These are phyloP conservation scores for Colletotrichum aenigma DNA, from an alignment of 2,329 filamentous ascomycete genomes.

Conservation along the genomic window DNA sequence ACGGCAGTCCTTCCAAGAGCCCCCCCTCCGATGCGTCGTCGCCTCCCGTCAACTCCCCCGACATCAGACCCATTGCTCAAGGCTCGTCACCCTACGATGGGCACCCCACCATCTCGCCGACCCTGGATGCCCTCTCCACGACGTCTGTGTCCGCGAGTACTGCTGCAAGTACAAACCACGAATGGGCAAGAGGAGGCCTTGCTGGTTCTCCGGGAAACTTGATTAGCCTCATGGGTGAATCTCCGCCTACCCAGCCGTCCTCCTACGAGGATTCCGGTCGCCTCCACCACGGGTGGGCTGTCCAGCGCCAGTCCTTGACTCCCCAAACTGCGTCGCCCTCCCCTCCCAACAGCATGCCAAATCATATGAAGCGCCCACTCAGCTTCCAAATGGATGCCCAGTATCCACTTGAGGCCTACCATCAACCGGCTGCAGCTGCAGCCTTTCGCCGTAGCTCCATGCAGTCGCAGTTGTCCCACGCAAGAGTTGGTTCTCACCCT, in stretches of 20 bases:
- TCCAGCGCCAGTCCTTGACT: constrained; percentile 47
- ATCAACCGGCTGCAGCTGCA: constrained; percentile 36
- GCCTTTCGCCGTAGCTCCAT: constrained; percentile 51
- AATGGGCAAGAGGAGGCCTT: constrained; percentile 49
- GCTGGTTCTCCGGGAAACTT: constrained; percentile 58
- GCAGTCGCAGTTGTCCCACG: constrained; percentile 54
- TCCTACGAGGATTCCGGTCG: constrained; percentile 54
- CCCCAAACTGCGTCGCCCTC: constrained; percentile 48
- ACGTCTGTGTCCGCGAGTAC: constrained; percentile 54
- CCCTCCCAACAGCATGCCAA: constrained; percentile 30
- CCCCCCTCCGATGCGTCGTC: constrained; percentile 34
- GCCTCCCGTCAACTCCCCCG: constrained; percentile 50
- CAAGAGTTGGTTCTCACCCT: constrained; percentile 55
- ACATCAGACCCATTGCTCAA: constrained; percentile 43
- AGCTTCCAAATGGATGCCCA: constrained; percentile 60
- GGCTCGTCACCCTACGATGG: constrained; percentile 43
- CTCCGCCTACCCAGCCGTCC: constrained; percentile 56
- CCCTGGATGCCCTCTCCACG: constrained; percentile 52
- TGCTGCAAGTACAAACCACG: constrained; percentile 49
- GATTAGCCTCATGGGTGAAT: constrained; percentile 56
- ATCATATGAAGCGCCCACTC: constrained; percentile 23
- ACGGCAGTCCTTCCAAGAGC: constrained; percentile 35
- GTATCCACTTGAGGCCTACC: constrained; percentile 45
- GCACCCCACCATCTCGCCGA: constrained; percentile 47
- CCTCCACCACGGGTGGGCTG: constrained; percentile 50